These are phyloP conservation scores for Pythium insidiosum DNA, from an alignment of 352 stramenopile species.

Conservation along the genomic window DNA sequence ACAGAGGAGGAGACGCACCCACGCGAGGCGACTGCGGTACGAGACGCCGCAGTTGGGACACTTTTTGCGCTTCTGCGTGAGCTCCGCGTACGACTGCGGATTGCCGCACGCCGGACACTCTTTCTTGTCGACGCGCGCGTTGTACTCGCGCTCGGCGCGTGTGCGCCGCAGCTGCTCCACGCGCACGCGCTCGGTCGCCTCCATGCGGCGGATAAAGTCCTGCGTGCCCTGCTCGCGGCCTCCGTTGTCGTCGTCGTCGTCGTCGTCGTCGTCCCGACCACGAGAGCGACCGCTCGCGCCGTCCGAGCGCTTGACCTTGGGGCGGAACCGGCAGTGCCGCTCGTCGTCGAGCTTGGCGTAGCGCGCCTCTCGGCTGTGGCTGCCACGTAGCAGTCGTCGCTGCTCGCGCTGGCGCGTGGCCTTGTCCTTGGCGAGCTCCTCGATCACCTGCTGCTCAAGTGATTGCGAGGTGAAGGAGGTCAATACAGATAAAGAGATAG, in stretches of 20 bases:
- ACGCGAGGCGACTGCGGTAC: constrained; percentile 59
- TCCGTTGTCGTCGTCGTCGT: constrained; percentile 37
- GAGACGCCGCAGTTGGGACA: constrained; percentile 67
- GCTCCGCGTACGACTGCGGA: constrained; percentile 63
- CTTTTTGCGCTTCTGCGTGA: constrained; percentile 75
- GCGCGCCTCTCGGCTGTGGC: no score
- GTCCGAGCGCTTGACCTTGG: constrained; percentile 20
- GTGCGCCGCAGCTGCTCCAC: constrained; percentile 49
- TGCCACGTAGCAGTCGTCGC: constrained; percentile 16
- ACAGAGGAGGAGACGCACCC: constrained; percentile 26
- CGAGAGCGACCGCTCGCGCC: constrained; percentile 5
- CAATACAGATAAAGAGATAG: background rate
- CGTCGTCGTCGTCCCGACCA: constrained; percentile 6
- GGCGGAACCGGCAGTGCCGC: constrained; percentile 46
- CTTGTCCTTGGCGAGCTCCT: constrained; percentile 40
- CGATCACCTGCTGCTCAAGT: constrained; percentile 28
- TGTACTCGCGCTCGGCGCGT: constrained; percentile 45
- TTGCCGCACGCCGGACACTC: constrained; percentile 68
- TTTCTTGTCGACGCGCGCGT: constrained; percentile 63
- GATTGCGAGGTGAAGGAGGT: no score
- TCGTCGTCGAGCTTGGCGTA: constrained; percentile 55
- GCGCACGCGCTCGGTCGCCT: constrained; percentile 53
- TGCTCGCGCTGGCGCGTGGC: constrained; percentile 22
- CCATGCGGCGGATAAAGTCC: constrained; percentile 69
- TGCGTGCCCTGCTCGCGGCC: constrained; percentile 25